These are phyloP conservation scores for Trametes cinnabarina DNA, from an alignment of 768 basidiomycete genomes.

Conservation along the genomic window DNA sequence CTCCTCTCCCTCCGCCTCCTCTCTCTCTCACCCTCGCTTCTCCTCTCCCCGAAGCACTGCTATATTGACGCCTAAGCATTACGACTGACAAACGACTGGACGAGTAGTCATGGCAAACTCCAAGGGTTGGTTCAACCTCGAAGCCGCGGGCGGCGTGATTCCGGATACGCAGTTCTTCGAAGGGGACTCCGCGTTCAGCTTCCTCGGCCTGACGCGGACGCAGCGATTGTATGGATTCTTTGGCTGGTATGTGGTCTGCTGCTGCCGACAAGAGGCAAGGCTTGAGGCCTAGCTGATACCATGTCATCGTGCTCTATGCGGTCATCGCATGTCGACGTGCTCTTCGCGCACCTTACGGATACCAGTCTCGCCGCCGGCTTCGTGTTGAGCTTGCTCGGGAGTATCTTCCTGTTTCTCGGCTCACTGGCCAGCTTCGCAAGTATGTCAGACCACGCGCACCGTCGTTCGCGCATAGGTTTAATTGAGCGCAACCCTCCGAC, in stretches of 20 bases:
- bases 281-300: too few species aligned
- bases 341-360: background rate
- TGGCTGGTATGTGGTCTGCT: constrained; percentile 54
- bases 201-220: constrained; percentile 72
- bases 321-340: too few species aligned
- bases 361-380: constrained; percentile 74
- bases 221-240: constrained; percentile 85
- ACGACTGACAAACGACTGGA: background rate
- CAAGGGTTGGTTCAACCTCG: constrained; percentile 88
- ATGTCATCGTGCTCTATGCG: too few species aligned
- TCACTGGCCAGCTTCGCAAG: constrained; percentile 69
- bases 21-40: background rate
- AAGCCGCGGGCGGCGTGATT: constrained; percentile 56
- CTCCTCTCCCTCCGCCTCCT: background rate
- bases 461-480: constrained; percentile 8
- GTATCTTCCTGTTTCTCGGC: constrained; percentile 73
- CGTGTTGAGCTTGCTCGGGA: constrained; percentile 75
- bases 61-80: background rate
- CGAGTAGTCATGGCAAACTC: constrained; percentile 40
- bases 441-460: constrained; percentile 38
- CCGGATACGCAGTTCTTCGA: constrained; percentile 85
- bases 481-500: background rate
- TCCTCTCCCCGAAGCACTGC: background rate
- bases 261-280: too few species aligned
- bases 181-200: constrained; percentile 84